phyloP scores from a whole-genome alignment of 768 basidiomycete genomes.

The Podaxis pistillaris region DNA sequence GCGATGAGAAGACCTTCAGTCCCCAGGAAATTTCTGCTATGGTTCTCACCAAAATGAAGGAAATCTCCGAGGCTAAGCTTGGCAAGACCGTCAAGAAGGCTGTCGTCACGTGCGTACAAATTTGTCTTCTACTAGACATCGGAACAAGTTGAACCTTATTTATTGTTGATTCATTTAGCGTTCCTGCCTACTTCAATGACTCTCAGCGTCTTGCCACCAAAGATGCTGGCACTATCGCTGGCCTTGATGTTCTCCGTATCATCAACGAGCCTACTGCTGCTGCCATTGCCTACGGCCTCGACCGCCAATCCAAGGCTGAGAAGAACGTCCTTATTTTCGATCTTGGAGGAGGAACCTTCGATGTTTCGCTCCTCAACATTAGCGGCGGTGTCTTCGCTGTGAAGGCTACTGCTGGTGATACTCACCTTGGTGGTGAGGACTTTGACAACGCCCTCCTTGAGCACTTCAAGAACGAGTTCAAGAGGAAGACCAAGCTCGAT shows the following conservation, averaged over 20 bases:
- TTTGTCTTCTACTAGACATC: conserved; percentile 6
- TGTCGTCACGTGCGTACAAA: conserved; percentile 82
- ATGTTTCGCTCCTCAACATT: conserved; percentile 98
- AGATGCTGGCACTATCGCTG: conserved; percentile 97
- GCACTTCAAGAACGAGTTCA: conserved; percentile 99
- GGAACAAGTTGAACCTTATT: conserved; percentile 4
- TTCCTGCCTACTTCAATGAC: conserved; percentile 99
- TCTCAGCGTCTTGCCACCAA: conserved; percentile 99
- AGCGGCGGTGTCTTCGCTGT: conserved; percentile 98
- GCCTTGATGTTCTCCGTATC: conserved; percentile 99
- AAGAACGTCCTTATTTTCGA: conserved; percentile 99
- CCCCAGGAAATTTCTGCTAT: conserved; percentile 99
- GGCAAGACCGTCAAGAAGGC: conserved; percentile 99
- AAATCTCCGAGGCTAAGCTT: conserved; percentile 98
- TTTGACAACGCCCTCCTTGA: conserved; percentile 98
- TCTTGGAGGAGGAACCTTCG: conserved; percentile 99
- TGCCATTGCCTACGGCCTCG: conserved; percentile 98
- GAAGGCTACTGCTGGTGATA: conserved; percentile 99
- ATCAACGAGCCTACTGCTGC: conserved; percentile 99
- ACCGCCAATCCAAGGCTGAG: conserved; percentile 91
- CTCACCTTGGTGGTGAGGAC: conserved; percentile 99
- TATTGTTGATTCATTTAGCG: conserved; percentile 40
- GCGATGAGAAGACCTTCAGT: conserved; percentile 93
- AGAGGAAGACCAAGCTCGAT: conserved; percentile 94
- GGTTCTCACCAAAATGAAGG: conserved; percentile 99